Conservation (phyloP, 1,284 basidiomycete genomes). For the Ustilago shanxiensis region DNA sequence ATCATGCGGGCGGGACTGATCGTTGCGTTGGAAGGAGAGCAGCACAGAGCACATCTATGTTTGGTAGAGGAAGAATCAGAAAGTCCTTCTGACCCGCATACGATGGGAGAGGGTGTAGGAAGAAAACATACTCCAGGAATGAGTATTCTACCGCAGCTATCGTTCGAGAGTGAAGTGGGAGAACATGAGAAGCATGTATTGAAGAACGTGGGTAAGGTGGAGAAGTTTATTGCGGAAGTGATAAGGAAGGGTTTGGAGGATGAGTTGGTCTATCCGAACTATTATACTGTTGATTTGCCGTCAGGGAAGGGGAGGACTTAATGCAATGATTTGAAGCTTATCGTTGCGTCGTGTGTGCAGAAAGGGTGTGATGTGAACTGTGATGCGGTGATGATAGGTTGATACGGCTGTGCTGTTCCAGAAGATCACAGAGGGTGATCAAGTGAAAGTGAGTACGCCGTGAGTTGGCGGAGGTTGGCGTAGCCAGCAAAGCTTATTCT, state of each 20-base stretch:
- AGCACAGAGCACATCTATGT: constrained; percentile 84
- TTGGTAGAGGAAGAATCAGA: constrained; percentile 72
- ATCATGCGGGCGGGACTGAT: constrained; percentile 88
- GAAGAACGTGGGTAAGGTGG: constrained; percentile 95
- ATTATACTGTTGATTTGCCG: constrained; percentile 67
- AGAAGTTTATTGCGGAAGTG: constrained; percentile 93
- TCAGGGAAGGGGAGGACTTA: background rate
- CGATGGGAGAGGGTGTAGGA: constrained; percentile 10
- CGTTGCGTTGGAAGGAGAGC: constrained; percentile 87
- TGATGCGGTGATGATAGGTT: background rate
- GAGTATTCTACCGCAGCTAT: constrained; percentile 87
- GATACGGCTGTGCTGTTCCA: background rate
- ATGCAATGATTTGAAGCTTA: no score
- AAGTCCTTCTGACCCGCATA: constrained; percentile 16
- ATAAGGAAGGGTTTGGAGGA: constrained; percentile 89
- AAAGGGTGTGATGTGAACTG: background rate
- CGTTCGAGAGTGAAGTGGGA: constrained; percentile 96
- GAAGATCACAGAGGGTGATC: background rate
- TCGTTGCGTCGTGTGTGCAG: no score
- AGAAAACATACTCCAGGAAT: constrained; percentile 74
- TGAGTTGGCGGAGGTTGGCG: background rate
- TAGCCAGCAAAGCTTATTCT: background rate
- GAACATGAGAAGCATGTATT: constrained; percentile 95
- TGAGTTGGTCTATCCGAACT: constrained; percentile 68
- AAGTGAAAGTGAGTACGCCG: no score